Conservation (phyloP, 345 rosid species). For the Eucalyptus grandis region DNA sequence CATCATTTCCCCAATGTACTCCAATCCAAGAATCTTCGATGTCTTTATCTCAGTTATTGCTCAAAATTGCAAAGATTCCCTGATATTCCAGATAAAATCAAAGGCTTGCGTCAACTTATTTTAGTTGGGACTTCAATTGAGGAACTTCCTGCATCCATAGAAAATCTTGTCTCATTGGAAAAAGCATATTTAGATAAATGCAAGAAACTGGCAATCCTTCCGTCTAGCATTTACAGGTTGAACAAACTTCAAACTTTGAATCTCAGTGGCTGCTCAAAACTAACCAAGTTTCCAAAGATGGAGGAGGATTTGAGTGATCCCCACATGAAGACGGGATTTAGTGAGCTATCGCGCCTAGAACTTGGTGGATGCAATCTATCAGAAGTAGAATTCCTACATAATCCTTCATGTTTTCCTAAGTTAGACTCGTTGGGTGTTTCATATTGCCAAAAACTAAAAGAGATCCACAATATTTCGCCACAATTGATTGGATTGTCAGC, state of each 20-base stretch:
- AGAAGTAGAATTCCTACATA: neutral
- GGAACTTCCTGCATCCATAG: too few relatives aligned
- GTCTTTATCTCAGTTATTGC: too few relatives aligned
- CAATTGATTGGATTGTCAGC: accelerated
- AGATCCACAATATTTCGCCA: neutral
- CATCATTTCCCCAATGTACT: too few relatives aligned
- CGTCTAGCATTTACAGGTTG: neutral
- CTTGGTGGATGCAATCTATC: neutral
- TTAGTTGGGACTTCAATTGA: too few relatives aligned
- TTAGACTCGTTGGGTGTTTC: accelerated
- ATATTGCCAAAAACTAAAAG: neutral
- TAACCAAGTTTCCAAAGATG: neutral
- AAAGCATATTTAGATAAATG: accelerated
- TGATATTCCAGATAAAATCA: too few relatives aligned
- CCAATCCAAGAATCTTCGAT: too few relatives aligned
- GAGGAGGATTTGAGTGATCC: neutral
- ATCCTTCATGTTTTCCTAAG: neutral
- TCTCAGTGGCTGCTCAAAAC: neutral
- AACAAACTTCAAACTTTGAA: accelerated
- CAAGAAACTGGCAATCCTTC: neutral
- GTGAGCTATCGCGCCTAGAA: accelerated
- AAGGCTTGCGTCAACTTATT: too few relatives aligned
- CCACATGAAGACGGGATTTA: neutral
- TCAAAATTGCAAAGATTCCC: too few relatives aligned
- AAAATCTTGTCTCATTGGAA: too few relatives aligned